A percentile compares a stretch with the other conserved stretches of the same genome.
Evolutionary conservation across 805 yeast species (phyloP).

Genomic region (Ogataea sp.): DNA sequence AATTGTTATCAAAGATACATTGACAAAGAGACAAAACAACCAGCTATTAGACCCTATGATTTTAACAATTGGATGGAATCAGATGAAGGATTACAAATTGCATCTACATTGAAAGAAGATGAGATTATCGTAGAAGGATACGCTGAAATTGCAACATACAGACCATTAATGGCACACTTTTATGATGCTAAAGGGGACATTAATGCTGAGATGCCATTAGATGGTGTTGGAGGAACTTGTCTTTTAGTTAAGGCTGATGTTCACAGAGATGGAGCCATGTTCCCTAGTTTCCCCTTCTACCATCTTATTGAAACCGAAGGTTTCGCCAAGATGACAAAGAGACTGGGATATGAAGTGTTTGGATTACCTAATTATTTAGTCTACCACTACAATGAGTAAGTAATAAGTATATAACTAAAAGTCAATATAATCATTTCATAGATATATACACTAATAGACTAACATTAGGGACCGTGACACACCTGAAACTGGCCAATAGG

Average conservation of each 20-base stretch:
- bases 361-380: slow-evolving; percentile 95
- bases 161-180: slow-evolving; percentile 89
- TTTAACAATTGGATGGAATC: slow-evolving; percentile 92
- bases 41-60: slow-evolving; percentile 79
- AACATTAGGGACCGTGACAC: neutral
- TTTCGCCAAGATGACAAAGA: slow-evolving; percentile 95
- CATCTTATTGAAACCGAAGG: slow-evolving; percentile 97
- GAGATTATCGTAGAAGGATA: slow-evolving; percentile 95
- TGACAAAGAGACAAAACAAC: slow-evolving; percentile 46
- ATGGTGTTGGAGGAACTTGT: slow-evolving; percentile 98
- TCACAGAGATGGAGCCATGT: slow-evolving; percentile 99
- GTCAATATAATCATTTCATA: neutral
- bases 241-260: slow-evolving; percentile 94
- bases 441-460: neutral
- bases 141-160: slow-evolving; percentile 84
- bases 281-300: slow-evolving; percentile 96
- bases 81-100: slow-evolving; percentile 73
- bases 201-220: slow-evolving; percentile 70
- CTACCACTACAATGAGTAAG: slow-evolving; percentile 79
- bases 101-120: slow-evolving; percentile 67
- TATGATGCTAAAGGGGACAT: slow-evolving; percentile 59
- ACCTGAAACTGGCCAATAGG: neutral
- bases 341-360: slow-evolving; percentile 82
- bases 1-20: slow-evolving; percentile 83
- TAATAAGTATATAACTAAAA: too few relatives aligned